A percentile compares a stretch with the other conserved stretches of the same genome.
These are phyloP conservation scores for Monosporascus cannonballus DNA, from an alignment of 2,329 filamentous ascomycete genomes.

Conservation along the genomic window DNA sequence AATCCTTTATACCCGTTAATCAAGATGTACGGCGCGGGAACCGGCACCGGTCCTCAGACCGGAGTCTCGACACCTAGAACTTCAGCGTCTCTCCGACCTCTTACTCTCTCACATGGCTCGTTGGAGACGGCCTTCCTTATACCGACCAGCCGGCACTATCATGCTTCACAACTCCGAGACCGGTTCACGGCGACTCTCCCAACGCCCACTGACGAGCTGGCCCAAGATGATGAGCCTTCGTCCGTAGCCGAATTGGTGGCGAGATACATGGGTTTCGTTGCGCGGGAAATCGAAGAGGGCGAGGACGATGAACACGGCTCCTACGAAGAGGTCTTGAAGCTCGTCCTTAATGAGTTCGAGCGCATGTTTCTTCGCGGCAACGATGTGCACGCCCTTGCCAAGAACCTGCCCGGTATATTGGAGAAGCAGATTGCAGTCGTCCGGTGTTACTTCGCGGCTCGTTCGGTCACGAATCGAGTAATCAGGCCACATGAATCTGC, in stretches of 20 bases:
- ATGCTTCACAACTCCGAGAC: conserved; percentile 90
- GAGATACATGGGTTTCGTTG: conserved; percentile 86
- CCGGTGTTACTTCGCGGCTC: conserved; percentile 84
- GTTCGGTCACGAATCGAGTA: conserved; percentile 73
- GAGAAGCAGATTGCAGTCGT: conserved; percentile 89
- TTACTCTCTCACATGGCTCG: conserved; percentile 85
- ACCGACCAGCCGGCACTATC: conserved; percentile 92
- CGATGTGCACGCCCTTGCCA: conserved; percentile 87
- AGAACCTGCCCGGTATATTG: conserved; percentile 80
- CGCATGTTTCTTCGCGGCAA: conserved; percentile 90
- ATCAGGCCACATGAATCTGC: conserved; percentile 94
- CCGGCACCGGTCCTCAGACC: conserved; percentile 79
- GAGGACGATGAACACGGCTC: conserved; percentile 86
- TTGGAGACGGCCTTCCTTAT: conserved; percentile 96
- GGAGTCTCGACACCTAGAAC: conserved; percentile 95
- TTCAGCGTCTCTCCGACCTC: conserved; percentile 82
- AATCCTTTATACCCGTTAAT: conserved; percentile 30
- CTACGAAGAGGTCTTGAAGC: conserved; percentile 87
- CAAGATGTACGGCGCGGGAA: conserved; percentile 70
- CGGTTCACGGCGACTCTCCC: conserved; percentile 81
- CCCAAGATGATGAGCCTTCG: conserved; percentile 97
- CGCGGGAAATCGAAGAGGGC: conserved; percentile 82
- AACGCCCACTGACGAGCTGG: conserved; percentile 89
- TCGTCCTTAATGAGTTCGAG: conserved; percentile 94
- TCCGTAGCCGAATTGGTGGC: conserved; percentile 89